Conservation (phyloP, 345 rosid species). For the Gossypium herbaceum region DNA sequence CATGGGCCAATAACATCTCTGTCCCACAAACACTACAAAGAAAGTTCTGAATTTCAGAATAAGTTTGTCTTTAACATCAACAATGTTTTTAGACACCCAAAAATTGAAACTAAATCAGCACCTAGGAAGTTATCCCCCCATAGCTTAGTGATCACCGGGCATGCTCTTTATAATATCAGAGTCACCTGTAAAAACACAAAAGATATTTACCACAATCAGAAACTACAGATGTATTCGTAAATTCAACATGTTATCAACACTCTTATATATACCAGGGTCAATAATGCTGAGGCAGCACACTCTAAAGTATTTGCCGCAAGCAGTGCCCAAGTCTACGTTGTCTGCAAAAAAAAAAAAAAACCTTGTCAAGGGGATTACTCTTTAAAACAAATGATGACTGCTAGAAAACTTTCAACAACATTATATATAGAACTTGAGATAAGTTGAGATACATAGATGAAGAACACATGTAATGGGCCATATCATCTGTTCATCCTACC, state of each 20-base stretch:
- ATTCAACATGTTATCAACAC: not conserved
- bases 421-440: not conserved
- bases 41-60: conserved; percentile 3
- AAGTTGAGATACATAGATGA: not conserved
- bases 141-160: conserved; percentile 36
- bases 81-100: conserved; percentile 6
- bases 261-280: conserved; percentile 41
- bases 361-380: not conserved
- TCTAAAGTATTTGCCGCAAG: conserved; percentile 64
- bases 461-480: not conserved
- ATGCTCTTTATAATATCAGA: conserved; percentile 70
- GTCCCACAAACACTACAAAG: conserved; percentile 11
- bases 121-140: not conserved
- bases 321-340: conserved; percentile 69
- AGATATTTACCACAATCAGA: not conserved
- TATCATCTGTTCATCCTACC: not conserved
- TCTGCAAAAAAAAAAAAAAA: conserved; percentile 27
- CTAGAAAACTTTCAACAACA: not conserved
- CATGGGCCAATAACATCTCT: not conserved
- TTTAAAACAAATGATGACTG: not conserved
- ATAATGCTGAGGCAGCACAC: conserved; percentile 67
- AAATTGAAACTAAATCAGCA: not conserved
- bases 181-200: conserved; percentile 40
- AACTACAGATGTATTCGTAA: not conserved
- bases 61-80: conserved; percentile 13